phyloP scores from a whole-genome alignment of 495 filamentous ascomycete species.

The Hypoxylon fragiforme region DNA sequence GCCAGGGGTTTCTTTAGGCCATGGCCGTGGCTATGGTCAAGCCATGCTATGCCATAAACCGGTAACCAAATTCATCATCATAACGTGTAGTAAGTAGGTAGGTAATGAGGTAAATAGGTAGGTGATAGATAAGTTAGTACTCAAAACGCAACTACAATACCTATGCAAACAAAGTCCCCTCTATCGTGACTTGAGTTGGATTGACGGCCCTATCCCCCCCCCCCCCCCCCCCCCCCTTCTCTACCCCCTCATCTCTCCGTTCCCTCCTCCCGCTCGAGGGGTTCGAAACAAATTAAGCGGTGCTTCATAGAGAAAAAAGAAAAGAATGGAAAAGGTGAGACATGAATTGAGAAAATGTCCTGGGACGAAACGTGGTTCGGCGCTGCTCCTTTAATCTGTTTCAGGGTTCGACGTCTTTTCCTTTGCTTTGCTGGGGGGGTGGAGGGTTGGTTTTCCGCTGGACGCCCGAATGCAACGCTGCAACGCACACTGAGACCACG shows the following conservation, averaged over 20 bases:
- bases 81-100: too few species aligned
- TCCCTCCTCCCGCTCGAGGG: too few species aligned
- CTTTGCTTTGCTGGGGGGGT: too few species aligned
- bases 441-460: slow-evolving; percentile 26
- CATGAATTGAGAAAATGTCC: slow-evolving; percentile 25
- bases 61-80: slow-evolving; percentile 13
- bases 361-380: slow-evolving; percentile 37
- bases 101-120: too few species aligned
- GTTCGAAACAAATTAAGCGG: slow-evolving; percentile 6
- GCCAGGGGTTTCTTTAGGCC: slow-evolving; percentile 9
- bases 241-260: too few species aligned
- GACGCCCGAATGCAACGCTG: slow-evolving; percentile 38
- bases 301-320: slow-evolving; percentile 12
- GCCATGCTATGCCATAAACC: slow-evolving; percentile 22
- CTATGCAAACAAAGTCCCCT: too few species aligned
- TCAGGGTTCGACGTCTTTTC: slow-evolving; percentile 34
- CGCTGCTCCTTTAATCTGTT: slow-evolving; percentile 38
- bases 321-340: slow-evolving; percentile 24
- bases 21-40: too few species aligned
- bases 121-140: too few species aligned
- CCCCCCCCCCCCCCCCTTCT: too few species aligned
- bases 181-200: too few species aligned
- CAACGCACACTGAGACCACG: slow-evolving; percentile 33
- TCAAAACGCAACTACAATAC: too few species aligned
- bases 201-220: too few species aligned